phyloP scores from a whole-genome alignment of 345 rosid species.

The Gynandropsis gynandra region DNA sequence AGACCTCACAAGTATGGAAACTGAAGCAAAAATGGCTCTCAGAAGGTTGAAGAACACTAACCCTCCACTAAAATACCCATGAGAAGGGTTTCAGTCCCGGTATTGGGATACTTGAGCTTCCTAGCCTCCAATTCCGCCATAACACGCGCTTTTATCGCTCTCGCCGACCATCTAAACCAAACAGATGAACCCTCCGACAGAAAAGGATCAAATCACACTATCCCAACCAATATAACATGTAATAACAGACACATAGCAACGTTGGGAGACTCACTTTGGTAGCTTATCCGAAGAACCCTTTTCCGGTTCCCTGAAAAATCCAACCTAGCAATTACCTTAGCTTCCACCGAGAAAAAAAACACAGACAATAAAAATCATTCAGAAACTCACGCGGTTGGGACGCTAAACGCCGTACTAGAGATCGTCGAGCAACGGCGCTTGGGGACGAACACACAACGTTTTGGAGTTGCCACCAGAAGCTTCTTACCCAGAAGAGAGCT shows the following conservation, averaged over 20 bases:
- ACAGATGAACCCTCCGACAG: neutral
- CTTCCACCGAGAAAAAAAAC: neutral
- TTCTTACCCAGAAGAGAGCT: constrained; percentile 40
- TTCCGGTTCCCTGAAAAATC: constrained; percentile 49
- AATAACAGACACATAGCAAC: neutral
- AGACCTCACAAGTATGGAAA: too few relatives aligned
- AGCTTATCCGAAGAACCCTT: constrained; percentile 38
- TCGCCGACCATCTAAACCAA: constrained; percentile 76
- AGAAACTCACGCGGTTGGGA: constrained; percentile 51
- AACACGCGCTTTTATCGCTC: constrained; percentile 72
- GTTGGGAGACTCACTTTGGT: constrained; percentile 53
- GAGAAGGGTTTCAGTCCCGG: constrained; percentile 79
- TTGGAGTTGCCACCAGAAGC: constrained; percentile 31
- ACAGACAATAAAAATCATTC: neutral
- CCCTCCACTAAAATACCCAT: constrained; percentile 94
- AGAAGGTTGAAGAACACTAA: constrained; percentile 24
- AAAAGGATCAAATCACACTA: neutral
- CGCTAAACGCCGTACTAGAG: constrained; percentile 47
- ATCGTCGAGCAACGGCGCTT: constrained; percentile 31
- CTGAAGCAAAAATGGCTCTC: constrained; percentile 11
- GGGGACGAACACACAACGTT: constrained; percentile 24
- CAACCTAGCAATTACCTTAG: constrained; percentile 17
- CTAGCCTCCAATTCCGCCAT: constrained; percentile 85
- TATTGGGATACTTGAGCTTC: constrained; percentile 77
- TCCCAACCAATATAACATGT: constrained; percentile 9